phyloP scores from a whole-genome alignment of 164 flowering plant genomes.

The Nymphaea thermarum region DNA sequence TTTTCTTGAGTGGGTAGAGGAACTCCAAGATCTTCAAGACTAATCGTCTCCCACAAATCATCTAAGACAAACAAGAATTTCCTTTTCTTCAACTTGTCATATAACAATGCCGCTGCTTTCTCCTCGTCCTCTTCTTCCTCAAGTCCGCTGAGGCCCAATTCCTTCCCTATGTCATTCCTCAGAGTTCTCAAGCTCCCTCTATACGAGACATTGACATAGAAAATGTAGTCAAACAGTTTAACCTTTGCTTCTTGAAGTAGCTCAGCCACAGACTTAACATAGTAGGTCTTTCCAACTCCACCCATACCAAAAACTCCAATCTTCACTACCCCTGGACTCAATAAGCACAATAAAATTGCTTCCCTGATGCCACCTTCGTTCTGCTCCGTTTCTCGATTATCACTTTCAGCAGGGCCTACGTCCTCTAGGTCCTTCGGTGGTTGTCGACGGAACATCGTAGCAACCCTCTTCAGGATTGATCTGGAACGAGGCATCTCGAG shows the following conservation, averaged over 20 bases:
- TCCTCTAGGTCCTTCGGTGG: no score
- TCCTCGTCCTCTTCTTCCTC: not conserved
- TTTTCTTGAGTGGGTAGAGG: not conserved
- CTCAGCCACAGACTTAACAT: constrained; percentile 6
- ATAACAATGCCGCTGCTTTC: not conserved
- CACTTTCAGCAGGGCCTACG: no score
- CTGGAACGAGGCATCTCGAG: no score
- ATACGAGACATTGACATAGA: constrained; percentile 7
- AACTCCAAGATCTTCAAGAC: constrained; percentile 7
- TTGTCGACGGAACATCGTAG: no score
- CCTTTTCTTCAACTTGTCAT: not conserved
- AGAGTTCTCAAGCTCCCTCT: constrained; percentile 2
- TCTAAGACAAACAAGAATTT: constrained; percentile 12
- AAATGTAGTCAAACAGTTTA: constrained; percentile 11
- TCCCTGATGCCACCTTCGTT: not conserved
- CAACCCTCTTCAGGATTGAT: no score
- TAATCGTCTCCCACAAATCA: constrained; percentile 3
- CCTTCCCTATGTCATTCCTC: constrained; percentile 2
- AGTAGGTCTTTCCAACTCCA: constrained; percentile 8
- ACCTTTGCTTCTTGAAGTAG: not conserved
- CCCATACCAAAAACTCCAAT: constrained; percentile 10
- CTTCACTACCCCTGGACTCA: not conserved
- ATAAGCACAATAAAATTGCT: not conserved
- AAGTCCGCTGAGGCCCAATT: not conserved
- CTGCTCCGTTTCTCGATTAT: no score